Conservation (phyloP, 1,139 yeast species). For the Candida labiduridarum region DNA sequence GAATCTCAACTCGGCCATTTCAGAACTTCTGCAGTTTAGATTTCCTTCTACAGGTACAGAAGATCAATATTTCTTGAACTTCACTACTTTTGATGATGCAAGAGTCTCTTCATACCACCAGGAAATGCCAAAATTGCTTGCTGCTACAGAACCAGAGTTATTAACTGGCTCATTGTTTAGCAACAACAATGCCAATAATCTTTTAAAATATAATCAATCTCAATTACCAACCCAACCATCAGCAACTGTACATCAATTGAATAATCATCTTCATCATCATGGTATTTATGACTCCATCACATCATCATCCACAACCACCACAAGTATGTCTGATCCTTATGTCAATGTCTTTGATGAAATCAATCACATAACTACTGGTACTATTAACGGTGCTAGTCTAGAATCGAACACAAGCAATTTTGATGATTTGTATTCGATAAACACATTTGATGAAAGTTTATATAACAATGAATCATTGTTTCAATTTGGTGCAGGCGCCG, state of each 20-base stretch:
- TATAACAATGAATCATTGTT: constrained; percentile 2
- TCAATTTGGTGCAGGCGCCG: constrained; percentile 9
- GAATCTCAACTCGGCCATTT: constrained; percentile 8
- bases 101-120: constrained; percentile 32
- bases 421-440: constrained; percentile 9
- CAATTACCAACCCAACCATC: not conserved
- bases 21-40: constrained; percentile 9
- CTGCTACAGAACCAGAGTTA: too few relatives aligned
- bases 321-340: not conserved
- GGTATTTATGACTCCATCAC: not conserved
- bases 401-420: not conserved
- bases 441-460: constrained; percentile 9
- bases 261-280: too few relatives aligned
- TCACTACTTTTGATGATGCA: constrained; percentile 1
- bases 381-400: not conserved
- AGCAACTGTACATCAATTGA: constrained; percentile 1
- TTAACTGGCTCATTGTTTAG: constrained; percentile 10
- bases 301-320: not conserved
- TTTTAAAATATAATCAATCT: constrained; percentile 8
- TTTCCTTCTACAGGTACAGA: constrained; percentile 7
- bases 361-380: too few relatives aligned
- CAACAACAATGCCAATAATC: constrained; percentile 8
- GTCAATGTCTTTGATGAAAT: not conserved
- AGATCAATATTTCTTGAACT: constrained; percentile 8
- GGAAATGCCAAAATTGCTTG: too few relatives aligned